Conservation (phyloP, 345 rosid species). For the Arabis alpina region DNA sequence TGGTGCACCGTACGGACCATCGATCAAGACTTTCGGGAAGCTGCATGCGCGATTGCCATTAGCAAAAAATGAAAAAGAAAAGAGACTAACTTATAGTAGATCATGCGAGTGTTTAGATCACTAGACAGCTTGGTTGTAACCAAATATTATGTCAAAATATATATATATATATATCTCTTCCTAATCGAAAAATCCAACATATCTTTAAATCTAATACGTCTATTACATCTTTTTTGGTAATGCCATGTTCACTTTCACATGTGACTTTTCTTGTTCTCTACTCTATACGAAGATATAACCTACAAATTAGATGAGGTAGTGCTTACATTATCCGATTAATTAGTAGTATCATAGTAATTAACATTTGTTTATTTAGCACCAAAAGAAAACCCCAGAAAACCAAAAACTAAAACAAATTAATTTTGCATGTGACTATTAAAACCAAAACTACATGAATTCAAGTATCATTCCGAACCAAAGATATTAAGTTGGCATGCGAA, state of each 20-base stretch:
- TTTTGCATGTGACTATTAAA: not conserved
- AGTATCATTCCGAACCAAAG: not conserved
- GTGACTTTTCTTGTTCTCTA: slow-evolving; percentile 10
- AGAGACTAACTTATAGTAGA: slow-evolving; percentile 3
- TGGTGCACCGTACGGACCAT: slow-evolving; percentile 90
- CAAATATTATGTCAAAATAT: not conserved
- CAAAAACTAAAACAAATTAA: slow-evolving; percentile 22
- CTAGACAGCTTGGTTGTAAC: not conserved
- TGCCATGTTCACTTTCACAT: slow-evolving; percentile 13
- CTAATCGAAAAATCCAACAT: not conserved
- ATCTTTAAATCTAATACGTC: not conserved
- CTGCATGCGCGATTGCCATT: slow-evolving; percentile 43
- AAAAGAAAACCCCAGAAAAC: not conserved
- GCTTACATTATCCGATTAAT: not conserved
- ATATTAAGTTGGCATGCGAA: slow-evolving; percentile 29
- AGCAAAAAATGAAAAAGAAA: not conserved
- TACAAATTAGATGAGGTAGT: not conserved
- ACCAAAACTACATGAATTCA: not conserved
- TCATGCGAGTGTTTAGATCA: not conserved
- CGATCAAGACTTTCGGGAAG: slow-evolving; percentile 70
- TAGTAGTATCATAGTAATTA: not conserved
- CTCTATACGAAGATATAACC: not conserved
- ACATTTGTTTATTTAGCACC: not conserved
- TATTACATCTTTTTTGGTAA: not conserved
- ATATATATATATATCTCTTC: not conserved